Conservation (phyloP, 192 early-diverging fungal genomes). For the Backusella australiensis region DNA sequence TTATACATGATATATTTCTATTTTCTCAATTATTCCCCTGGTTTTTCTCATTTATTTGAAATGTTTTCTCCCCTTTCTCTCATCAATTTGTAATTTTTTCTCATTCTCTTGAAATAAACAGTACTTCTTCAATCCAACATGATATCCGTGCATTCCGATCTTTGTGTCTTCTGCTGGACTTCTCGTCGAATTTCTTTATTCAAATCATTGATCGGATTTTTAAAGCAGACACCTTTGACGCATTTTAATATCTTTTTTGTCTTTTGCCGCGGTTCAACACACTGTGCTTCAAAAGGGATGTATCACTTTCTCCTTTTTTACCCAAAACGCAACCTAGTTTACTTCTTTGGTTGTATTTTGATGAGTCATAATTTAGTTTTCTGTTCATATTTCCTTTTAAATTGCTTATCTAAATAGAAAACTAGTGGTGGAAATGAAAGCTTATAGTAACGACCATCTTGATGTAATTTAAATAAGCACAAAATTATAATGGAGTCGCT, state of each 20-base stretch:
- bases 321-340: background rate
- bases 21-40: no score
- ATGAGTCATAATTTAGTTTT: background rate
- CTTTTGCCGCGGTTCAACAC: background rate
- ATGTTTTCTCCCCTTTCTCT: no score
- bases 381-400: background rate
- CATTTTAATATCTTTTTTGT: background rate
- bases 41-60: no score
- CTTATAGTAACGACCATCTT: background rate
- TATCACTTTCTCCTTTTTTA: background rate
- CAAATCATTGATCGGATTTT: background rate
- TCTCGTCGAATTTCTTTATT: background rate
- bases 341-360: background rate
- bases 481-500: background rate
- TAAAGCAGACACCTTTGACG: background rate
- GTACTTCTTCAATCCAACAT: background rate
- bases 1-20: no score
- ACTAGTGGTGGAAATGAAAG: background rate
- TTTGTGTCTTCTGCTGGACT: background rate
- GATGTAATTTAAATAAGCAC: background rate
- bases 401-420: background rate
- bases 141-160: background rate
- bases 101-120: no score
- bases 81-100: no score
- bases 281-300: background rate